Evolutionary conservation across 179 eudicot species (phyloP), one percentile per base, ranked within the genome.

Genomic region (Monotropa hypopitys): DNA sequence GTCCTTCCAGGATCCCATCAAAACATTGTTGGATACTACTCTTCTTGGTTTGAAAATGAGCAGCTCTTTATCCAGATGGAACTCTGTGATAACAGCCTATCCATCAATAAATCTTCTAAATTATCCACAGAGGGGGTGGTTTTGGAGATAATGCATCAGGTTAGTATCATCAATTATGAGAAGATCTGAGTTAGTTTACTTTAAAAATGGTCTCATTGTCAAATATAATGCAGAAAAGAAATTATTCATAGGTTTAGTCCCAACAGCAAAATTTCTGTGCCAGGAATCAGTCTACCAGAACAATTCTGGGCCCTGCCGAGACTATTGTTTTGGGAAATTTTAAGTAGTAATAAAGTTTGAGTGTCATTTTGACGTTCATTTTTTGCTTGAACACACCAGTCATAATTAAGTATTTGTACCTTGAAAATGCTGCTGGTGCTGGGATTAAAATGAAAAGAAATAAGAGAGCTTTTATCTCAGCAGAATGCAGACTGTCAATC

Each of bases 21-120:
- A 80, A 86, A 94, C 71, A 43, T 92, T 67, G 96, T 92, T 61
- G 88, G 87, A 8, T 94, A 94, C 79, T 81, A 92, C 80, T 82
- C 93, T 75, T 86, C 96, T 80, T 94, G 98, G 98, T 88, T 94
- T 82, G 97, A 94, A 74, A 88, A 88, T 57, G 92, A 90, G 87
- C 85, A 87, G 77, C 84, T 94, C 23, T 92, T 88, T 83, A 92
- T 94, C 80, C 98, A 94, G 79, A 82, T 94, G 94, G 98, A 94
- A 84, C 92, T 94, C 57, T 94, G 97, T 83, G 94, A 92, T 84
- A 84, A 74, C 72, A 92, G 89, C 83, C 86, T 94, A 77, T 86
- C 96, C 49, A 67, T 80, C 63, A 76, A 75, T 32, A 83, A 47
- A 49, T 72, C 74, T 61, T 79, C 90, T 77, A 77, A 80, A 77